Evolutionary conservation across 2,329 filamentous ascomycete genomes (phyloP), one percentile per base, ranked within the genome.

Genomic region (Penicillium frequentans): DNA sequence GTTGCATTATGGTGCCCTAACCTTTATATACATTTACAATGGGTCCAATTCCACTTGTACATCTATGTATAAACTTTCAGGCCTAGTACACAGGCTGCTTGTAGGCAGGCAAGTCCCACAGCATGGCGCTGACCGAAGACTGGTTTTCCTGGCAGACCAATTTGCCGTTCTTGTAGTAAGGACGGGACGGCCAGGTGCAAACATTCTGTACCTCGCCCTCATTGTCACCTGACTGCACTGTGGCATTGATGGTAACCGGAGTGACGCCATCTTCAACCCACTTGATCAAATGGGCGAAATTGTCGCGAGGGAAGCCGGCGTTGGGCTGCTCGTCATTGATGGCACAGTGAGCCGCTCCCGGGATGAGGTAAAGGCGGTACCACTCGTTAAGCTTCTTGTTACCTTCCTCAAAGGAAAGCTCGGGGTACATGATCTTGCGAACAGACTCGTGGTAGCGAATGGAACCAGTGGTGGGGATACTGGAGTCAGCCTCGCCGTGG

Each of bases 401-500:
- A 14, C 43, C n/a, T 7, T 47, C n/a, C 8, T 51, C n/a, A 23
- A 27, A 52, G 2, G 29, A 42, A 24, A 35, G 5, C 23, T 44
- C 39, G 2, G 42, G 26, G n/a, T 52, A 56, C 43, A 52, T 46
- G 14, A 39, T 52, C 27, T 21, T 29, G 21, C 54, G 79, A 33
- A 86, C 83, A 3, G 81, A 79, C 52, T 85, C 43, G 16, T 27
- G 16, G 23, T 26, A 86, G 64, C 78, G 81, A 1, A 84, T 77
- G 0, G 82, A 84, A 0, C 81, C 83, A 5, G 75, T 81, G 1
- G 83, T 68, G 1, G 83, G 83, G 58, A 86, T 73, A 8, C 75
- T 78, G 16, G 75, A 68, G 67, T 86, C 84, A 1, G 79, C 80
- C 68, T 86, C 82, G 51, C 83, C 83, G 69, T 86, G 83, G 72